phyloP scores from a whole-genome alignment of 2,329 filamentous ascomycete genomes.

The Didymella glomerata region DNA sequence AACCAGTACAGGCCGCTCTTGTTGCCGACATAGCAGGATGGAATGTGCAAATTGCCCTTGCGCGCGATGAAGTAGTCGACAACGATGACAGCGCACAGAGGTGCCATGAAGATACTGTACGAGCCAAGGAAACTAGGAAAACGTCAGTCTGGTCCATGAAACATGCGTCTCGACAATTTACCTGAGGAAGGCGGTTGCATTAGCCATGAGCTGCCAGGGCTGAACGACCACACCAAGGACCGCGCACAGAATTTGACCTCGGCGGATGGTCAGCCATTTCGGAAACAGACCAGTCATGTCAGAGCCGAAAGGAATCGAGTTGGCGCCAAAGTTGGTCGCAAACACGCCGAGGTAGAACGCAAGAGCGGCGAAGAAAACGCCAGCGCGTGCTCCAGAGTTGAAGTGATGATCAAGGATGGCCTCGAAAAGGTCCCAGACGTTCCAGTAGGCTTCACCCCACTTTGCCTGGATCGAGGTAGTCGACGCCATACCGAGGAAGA shows the following conservation, averaged over 20 bases:
- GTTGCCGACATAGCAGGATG: constrained; percentile 46
- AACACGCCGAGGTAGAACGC: constrained; percentile 53
- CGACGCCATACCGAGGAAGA: constrained; percentile 53
- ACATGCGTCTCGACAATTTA: neutral
- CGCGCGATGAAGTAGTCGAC: constrained; percentile 51
- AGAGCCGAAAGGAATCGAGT: constrained; percentile 54
- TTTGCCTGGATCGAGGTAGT: constrained; percentile 49
- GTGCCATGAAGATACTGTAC: constrained; percentile 55
- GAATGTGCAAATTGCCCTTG: constrained; percentile 55
- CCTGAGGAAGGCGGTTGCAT: constrained; percentile 52
- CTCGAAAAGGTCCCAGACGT: constrained; percentile 57
- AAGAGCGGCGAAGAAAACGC: constrained; percentile 52
- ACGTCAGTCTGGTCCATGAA: constrained; percentile 5
- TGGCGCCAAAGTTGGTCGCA: constrained; percentile 55
- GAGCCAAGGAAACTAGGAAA: constrained; percentile 52
- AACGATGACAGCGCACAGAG: constrained; percentile 52
- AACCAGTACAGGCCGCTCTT: constrained; percentile 44
- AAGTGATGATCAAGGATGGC: constrained; percentile 54
- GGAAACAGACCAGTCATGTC: constrained; percentile 56
- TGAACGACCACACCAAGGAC: constrained; percentile 42
- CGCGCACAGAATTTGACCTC: constrained; percentile 54
- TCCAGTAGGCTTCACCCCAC: constrained; percentile 55
- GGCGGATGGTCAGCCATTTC: constrained; percentile 54
- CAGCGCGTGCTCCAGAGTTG: constrained; percentile 49
- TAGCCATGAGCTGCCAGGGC: constrained; percentile 54